Conservation (phyloP, 1,139 yeast genomes). For the Nakaseomyces nivariensis region DNA sequence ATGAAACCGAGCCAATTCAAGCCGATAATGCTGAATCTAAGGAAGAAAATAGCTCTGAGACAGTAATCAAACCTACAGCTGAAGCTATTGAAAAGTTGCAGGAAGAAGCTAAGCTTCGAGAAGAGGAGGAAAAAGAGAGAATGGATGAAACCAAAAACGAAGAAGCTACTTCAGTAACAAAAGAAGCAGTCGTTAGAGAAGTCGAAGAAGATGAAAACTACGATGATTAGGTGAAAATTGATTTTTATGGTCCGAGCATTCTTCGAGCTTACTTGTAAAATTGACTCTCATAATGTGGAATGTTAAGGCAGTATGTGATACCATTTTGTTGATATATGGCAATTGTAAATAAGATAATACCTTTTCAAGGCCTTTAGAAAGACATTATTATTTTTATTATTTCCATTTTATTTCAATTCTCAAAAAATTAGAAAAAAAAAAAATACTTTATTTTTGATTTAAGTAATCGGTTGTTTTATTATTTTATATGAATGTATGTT, state of each 20-base stretch:
- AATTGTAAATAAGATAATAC: not conserved
- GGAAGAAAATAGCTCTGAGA: conserved; percentile 10
- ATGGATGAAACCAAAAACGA: conserved; percentile 8
- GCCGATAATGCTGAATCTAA: not conserved
- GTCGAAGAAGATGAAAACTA: conserved; percentile 79
- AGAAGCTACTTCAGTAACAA: conserved; percentile 27
- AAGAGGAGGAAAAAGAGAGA: conserved; percentile 27
- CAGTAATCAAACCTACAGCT: conserved; percentile 36
- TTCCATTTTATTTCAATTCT: not conserved
- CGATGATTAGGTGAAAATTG: conserved; percentile 45
- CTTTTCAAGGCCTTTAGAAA: not conserved
- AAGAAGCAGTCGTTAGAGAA: conserved; percentile 62
- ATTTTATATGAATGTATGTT: not conserved
- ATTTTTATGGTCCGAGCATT: not conserved
- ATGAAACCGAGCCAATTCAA: not conserved
- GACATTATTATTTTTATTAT: not conserved
- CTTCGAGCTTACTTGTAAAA: not conserved
- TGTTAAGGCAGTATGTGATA: not conserved
- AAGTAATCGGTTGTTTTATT: not conserved
- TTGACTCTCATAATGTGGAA: conserved; percentile 11
- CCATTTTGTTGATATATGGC: conserved; percentile 7
- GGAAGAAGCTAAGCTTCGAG: conserved; percentile 36
- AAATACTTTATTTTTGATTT: not conserved
- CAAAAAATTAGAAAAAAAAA: not conserved
- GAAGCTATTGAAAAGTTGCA: conserved; percentile 34